Percentiles rank a stretch among this genome's conserved stretches.
Conservation (phyloP, 208 protist genomes). For the Trichomonas gallinae region DNA sequence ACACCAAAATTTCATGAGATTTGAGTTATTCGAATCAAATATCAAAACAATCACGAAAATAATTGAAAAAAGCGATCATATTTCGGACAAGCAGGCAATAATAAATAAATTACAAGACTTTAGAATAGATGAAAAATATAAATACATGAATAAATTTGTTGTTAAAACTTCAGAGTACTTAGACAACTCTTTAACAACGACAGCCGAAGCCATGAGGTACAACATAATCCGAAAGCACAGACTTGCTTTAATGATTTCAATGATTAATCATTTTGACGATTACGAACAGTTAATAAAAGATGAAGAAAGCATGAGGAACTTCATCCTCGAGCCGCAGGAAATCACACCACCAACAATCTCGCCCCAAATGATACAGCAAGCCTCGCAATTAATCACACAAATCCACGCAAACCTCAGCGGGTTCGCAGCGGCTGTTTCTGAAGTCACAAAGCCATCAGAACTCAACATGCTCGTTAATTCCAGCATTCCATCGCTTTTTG, state of each 20-base stretch:
- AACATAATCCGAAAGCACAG: neutral
- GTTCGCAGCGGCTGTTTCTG: neutral
- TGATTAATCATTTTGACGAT: neutral
- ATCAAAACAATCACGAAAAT: neutral
- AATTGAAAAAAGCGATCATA: neutral
- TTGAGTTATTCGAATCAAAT: neutral
- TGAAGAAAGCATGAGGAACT: neutral
- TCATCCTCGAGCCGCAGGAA: neutral
- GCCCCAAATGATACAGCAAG: neutral
- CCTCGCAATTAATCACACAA: neutral
- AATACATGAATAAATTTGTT: neutral
- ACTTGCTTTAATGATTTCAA: neutral
- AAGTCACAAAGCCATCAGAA: neutral
- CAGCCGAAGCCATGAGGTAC: neutral
- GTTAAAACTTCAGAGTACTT: neutral
- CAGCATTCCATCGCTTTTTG: neutral
- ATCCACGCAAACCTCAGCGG: neutral
- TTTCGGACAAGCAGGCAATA: neutral
- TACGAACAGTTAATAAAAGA: neutral
- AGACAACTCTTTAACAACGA: neutral
- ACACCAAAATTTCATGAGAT: neutral
- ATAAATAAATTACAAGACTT: neutral
- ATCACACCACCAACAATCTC: neutral
- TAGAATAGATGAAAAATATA: neutral
- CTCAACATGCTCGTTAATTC: neutral